phyloP scores from a whole-genome alignment of 257 asterid genomes.

The Nyctanthes arbortristis region DNA sequence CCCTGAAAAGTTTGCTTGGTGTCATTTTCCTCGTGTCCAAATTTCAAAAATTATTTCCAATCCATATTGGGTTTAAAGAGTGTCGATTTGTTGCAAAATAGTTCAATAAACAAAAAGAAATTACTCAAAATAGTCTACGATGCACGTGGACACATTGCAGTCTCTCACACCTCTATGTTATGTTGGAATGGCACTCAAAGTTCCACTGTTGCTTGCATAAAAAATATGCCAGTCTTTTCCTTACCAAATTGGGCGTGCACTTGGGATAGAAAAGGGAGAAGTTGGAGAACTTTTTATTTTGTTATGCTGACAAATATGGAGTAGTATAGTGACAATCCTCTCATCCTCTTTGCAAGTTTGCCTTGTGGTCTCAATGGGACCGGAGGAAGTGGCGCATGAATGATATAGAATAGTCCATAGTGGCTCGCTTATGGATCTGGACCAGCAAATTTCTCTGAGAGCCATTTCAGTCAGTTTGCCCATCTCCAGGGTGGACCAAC shows the following conservation, averaged over 20 bases:
- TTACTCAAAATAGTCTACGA: too few relatives aligned
- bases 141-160: too few relatives aligned
- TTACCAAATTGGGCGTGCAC: slow-evolving; percentile 27
- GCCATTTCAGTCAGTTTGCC: too few relatives aligned
- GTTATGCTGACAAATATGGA: neutral
- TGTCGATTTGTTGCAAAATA: too few relatives aligned
- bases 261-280: neutral
- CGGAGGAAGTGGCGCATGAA: neutral
- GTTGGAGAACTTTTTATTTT: slow-evolving; percentile 17
- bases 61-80: neutral
- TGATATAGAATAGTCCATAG: neutral
- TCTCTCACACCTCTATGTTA: too few relatives aligned
- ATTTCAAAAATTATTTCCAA: neutral
- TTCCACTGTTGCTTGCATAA: neutral
- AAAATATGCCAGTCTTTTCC: neutral
- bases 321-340: neutral
- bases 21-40: slow-evolving; percentile 9
- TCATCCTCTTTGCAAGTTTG: neutral
- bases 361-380: neutral
- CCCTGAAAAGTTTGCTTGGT: neutral
- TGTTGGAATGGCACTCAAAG: too few relatives aligned
- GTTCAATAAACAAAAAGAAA: too few relatives aligned
- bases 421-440: neutral
- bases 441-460: too few relatives aligned
- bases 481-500: too few relatives aligned